Evolutionary conservation across 2,329 filamentous ascomycete species (phyloP), one percentile per base, ranked within the genome.

Genomic region (Beauveria asiatica): DNA sequence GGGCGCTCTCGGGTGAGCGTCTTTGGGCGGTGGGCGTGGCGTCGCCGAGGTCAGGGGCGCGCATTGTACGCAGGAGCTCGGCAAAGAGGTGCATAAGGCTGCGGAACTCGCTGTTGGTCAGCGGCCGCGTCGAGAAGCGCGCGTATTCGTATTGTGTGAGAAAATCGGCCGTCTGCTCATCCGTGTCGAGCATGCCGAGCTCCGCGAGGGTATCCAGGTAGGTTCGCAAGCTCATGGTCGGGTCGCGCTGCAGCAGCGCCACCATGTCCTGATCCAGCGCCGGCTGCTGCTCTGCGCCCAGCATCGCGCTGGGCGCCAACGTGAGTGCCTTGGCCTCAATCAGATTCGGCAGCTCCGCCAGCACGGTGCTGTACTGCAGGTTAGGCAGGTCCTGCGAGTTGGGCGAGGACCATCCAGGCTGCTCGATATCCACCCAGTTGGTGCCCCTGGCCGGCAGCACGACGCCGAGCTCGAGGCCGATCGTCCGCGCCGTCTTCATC

Each of bases 291-390:
- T 73, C 72, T 19, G 68, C 67, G 41, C 67, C 67, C 19, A 75
- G 76, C 39, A 68, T 72, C 41, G 71, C 78, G 0, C 79, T 77
- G 33, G 87, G 90, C 0, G 89, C 90, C 42, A 96, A 81, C 0
- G 90, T 92, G n/a, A 97, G 84, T 1, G 92, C 93, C 72, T 93
- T 93, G 10, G 90, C 93, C 76, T 97, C 93, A 64, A 97, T 89
- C 30, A 97, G 80, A 69, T 95, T 88, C 1, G 92, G 90, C 25
- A 99, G 79, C 73, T 97, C 93, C 42, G 83, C 80, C 19, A 97
- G 79, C 25, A 99, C 90, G 2, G 85, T 85, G 66, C 80, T 82
- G 72, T 96, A 97, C 64, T 95, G 86, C n/a, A 97, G 75, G 68
- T 90, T 85, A 5, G 90, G 86, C 19, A 94, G 75, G 68, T 94